phyloP scores from a whole-genome alignment of 108 stramenopile genomes.

The Cyclotella sp. region DNA sequence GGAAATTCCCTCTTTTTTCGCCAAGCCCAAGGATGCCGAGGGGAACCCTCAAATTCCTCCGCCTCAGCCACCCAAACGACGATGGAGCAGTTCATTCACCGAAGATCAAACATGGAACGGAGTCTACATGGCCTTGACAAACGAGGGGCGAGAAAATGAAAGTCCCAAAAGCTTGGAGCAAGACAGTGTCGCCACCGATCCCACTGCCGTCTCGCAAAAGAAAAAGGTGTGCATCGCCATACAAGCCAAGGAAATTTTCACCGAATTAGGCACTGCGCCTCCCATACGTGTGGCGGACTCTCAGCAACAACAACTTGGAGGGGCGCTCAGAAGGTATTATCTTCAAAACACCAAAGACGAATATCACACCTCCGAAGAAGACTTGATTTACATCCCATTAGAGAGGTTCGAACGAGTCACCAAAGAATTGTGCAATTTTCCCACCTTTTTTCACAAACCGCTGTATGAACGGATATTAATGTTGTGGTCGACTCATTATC shows the following conservation, averaged over 20 bases:
- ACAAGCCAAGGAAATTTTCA: conserved; percentile 30
- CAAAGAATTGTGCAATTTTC: conserved; percentile 91
- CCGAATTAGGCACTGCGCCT: conserved; percentile 42
- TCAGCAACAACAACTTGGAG: not conserved
- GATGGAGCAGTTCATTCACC: conserved; percentile 30
- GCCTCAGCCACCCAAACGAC: conserved; percentile 42
- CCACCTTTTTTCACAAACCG: conserved; percentile 93
- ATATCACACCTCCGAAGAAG: conserved; percentile 35
- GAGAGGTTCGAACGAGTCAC: conserved; percentile 91
- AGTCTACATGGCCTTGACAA: conserved; percentile 16
- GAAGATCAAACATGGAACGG: conserved; percentile 59
- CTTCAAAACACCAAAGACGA: conserved; percentile 2
- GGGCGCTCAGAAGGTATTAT: not conserved
- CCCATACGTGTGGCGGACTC: not conserved
- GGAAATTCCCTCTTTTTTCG: conserved; percentile 45
- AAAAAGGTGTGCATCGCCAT: conserved; percentile 35
- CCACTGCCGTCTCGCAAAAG: conserved; percentile 3
- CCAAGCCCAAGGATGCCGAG: not conserved
- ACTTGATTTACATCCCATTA: conserved; percentile 51
- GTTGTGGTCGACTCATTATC: conserved; percentile 57
- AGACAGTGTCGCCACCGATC: conserved; percentile 10
- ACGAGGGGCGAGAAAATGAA: not conserved
- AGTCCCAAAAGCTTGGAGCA: conserved; percentile 14
- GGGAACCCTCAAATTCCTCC: conserved; percentile 34
- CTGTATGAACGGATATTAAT: conserved; percentile 81